phyloP scores from a whole-genome alignment of 805 yeast genomes.

The Yamadazyma phyllophila region DNA sequence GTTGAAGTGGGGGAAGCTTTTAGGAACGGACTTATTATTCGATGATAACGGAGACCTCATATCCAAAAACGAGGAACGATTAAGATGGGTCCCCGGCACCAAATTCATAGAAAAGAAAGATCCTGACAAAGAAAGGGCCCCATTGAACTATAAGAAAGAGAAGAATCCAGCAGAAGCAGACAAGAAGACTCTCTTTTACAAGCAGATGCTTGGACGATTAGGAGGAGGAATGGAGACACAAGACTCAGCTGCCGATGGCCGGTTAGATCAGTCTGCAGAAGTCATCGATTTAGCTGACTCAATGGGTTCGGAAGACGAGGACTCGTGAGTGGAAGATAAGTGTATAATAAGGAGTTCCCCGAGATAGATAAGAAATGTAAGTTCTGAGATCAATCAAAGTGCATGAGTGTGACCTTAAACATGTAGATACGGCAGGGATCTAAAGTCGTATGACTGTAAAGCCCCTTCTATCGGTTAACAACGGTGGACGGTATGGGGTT shows the following conservation, averaged over 20 bases:
- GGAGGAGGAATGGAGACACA: conserved; percentile 1
- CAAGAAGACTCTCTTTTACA: conserved; percentile 11
- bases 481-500: neutral
- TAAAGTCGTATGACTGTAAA: neutral
- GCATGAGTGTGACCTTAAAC: no score
- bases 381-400: no score
- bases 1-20: conserved; percentile 73
- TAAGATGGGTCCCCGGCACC: conserved; percentile 26
- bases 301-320: no score
- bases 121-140: conserved; percentile 3
- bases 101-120: conserved; percentile 23
- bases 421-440: neutral
- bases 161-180: conserved; percentile 7
- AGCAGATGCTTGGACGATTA: conserved; percentile 7
- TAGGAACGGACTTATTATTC: conserved; percentile 66
- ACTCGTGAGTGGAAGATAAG: no score
- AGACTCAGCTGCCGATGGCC: neutral
- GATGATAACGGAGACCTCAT: conserved; percentile 43
- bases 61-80: conserved; percentile 40
- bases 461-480: neutral
- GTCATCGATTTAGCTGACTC: no score
- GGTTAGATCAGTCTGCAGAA: no score
- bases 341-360: no score
- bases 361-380: no score
- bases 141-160: no score